Percentiles rank a stretch among this genome's conserved stretches.
These are phyloP conservation scores for Ustilago shanxiensis DNA, from an alignment of 1,284 basidiomycete genomes.

Conservation along the genomic window DNA sequence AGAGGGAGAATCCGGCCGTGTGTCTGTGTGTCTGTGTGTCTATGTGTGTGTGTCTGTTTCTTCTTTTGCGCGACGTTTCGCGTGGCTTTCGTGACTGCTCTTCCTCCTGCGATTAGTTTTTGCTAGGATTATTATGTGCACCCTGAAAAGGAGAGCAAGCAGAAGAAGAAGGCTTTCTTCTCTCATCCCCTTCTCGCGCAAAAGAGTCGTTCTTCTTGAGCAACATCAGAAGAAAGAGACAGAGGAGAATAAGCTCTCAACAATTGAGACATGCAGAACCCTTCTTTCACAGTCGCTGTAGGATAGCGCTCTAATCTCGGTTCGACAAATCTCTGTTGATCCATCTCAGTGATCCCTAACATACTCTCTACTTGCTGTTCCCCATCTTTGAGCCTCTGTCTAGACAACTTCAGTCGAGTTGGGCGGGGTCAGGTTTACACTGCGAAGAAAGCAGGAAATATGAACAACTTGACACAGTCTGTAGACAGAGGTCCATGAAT, in stretches of 20 bases:
- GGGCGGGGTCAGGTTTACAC: no score
- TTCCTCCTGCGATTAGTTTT: no score
- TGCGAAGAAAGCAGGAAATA: no score
- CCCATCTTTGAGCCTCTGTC: no score
- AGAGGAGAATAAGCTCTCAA: not conserved
- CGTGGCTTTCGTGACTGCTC: no score
- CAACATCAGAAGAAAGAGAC: not conserved
- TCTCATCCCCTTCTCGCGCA: not conserved
- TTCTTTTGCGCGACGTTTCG: no score
- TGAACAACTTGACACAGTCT: not conserved
- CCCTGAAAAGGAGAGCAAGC: not conserved
- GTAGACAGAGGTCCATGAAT: not conserved
- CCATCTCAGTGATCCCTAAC: not conserved
- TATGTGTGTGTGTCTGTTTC: no score
- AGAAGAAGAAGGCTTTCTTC: no score
- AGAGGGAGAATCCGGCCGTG: not conserved
- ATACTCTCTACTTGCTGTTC: not conserved
- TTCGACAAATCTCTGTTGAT: not conserved
- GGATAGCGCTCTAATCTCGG: not conserved
- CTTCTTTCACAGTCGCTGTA: conserved; percentile 5
- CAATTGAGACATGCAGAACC: conserved; percentile 4
- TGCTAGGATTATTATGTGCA: not conserved
- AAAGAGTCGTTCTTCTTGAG: no score
- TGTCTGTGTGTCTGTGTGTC: no score
- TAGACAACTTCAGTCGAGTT: no score